These are phyloP conservation scores for Lolium multiflorum DNA, from an alignment of 176 grass and related monocot genomes.

Conservation along the genomic window DNA sequence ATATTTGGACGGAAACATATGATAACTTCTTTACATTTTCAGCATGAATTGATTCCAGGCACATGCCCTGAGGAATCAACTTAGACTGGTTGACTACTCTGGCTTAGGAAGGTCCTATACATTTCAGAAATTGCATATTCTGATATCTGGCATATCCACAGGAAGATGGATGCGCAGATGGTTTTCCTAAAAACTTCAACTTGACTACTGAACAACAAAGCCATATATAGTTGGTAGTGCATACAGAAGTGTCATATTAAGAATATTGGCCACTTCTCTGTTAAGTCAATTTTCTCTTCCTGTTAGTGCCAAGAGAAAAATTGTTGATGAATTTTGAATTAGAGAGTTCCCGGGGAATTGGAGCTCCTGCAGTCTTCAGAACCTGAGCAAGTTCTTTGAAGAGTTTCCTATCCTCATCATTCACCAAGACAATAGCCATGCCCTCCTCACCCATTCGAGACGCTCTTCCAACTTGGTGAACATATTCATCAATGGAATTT, in stretches of 20 bases:
- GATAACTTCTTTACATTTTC: constrained; percentile 38
- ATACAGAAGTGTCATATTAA: constrained; percentile 24
- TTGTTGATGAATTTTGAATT: constrained; percentile 58
- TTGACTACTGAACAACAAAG: constrained; percentile 6
- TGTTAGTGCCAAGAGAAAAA: constrained; percentile 37
- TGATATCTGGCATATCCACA: background rate
- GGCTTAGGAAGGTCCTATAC: constrained; percentile 13
- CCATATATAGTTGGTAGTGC: constrained; percentile 2
- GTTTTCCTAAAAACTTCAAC: background rate
- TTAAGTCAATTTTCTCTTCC: constrained; percentile 70
- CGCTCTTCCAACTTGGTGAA: constrained; percentile 91
- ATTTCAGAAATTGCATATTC: constrained; percentile 32
- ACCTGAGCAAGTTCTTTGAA: constrained; percentile 74
- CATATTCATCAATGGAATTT: constrained; percentile 87
- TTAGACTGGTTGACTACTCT: constrained; percentile 9
- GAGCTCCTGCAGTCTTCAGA: constrained; percentile 70
- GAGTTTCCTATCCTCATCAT: constrained; percentile 82
- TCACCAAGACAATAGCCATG: constrained; percentile 74
- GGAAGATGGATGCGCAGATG: constrained; percentile 15
- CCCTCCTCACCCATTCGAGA: constrained; percentile 84
- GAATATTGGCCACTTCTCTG: constrained; percentile 29
- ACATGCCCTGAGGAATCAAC: constrained; percentile 10
- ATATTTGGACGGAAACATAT: constrained; percentile 29
- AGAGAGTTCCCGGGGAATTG: constrained; percentile 71
- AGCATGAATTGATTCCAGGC: constrained; percentile 5